phyloP scores from a whole-genome alignment of 768 basidiomycete species.

The Phlebiopsis gigantea region DNA sequence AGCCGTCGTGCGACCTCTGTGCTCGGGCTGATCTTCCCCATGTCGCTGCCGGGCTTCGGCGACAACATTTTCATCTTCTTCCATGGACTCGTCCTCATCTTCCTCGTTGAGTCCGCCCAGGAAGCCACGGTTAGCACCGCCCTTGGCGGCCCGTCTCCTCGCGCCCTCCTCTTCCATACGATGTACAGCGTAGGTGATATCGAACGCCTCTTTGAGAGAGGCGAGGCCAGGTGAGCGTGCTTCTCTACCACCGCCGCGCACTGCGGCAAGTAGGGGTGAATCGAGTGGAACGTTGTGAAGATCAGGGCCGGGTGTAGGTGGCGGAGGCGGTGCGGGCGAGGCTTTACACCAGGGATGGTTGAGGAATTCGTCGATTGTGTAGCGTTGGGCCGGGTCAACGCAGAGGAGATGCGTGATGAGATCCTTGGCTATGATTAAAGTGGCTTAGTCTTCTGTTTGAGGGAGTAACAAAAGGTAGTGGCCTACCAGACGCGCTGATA shows the following conservation, averaged over 20 bases:
- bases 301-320: slow-evolving; percentile 57
- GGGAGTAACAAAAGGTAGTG: neutral
- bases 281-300: slow-evolving; percentile 55
- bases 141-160: slow-evolving; percentile 71
- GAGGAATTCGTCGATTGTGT: slow-evolving; percentile 97
- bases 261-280: slow-evolving; percentile 83
- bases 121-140: slow-evolving; percentile 79
- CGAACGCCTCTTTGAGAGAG: slow-evolving; percentile 95
- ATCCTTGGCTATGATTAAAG: slow-evolving; percentile 68
- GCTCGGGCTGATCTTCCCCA: slow-evolving; percentile 8
- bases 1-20: slow-evolving; percentile 26
- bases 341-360: slow-evolving; percentile 93
- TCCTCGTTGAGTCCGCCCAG: slow-evolving; percentile 89
- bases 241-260: slow-evolving; percentile 42
- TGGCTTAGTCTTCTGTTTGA: neutral
- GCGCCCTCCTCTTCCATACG: slow-evolving; percentile 99
- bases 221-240: slow-evolving; percentile 90
- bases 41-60: slow-evolving; percentile 38
- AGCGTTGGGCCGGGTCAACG: slow-evolving; percentile 91
- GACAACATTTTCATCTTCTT: slow-evolving; percentile 49
- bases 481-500: slow-evolving; percentile 71
- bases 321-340: slow-evolving; percentile 53
- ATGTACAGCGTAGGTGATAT: slow-evolving; percentile 98
- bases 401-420: slow-evolving; percentile 92
- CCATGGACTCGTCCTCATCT: slow-evolving; percentile 59